phyloP scores from a whole-genome alignment of 805 yeast species.

The Yamadazyma sp. region DNA sequence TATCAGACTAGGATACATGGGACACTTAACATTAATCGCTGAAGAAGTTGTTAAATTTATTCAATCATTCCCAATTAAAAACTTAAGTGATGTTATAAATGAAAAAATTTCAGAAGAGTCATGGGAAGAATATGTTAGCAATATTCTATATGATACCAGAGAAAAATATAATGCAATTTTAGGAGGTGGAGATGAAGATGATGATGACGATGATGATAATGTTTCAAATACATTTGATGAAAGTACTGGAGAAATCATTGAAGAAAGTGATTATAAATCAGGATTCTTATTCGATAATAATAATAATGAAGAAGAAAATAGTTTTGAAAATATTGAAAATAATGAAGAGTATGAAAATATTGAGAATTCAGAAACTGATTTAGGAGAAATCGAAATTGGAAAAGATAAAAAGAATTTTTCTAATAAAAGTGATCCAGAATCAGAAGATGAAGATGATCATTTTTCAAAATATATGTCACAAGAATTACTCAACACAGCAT shows the following conservation, averaged over 20 bases:
- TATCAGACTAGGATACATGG: slow-evolving; percentile 90
- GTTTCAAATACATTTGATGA: slow-evolving; percentile 33
- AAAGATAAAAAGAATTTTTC: slow-evolving; percentile 5
- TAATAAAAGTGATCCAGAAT: slow-evolving; percentile 29
- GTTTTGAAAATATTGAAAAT: slow-evolving; percentile 30
- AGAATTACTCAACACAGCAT: slow-evolving; percentile 57
- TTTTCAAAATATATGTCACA: slow-evolving; percentile 75
- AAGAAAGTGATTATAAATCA: slow-evolving; percentile 26
- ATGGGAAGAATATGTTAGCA: slow-evolving; percentile 83
- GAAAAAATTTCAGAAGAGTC: slow-evolving; percentile 38
- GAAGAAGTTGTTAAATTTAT: slow-evolving; percentile 93
- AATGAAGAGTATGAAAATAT: slow-evolving; percentile 27
- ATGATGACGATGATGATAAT: slow-evolving; percentile 27
- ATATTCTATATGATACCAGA: slow-evolving; percentile 80
- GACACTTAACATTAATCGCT: slow-evolving; percentile 88
- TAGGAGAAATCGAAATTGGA: slow-evolving; percentile 1
- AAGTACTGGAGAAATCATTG: slow-evolving; percentile 37
- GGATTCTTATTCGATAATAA: slow-evolving; percentile 29
- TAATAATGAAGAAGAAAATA: slow-evolving; percentile 27
- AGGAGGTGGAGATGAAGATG: slow-evolving; percentile 70
- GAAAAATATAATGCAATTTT: slow-evolving; percentile 91
- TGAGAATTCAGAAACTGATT: slow-evolving; percentile 18
- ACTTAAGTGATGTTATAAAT: slow-evolving; percentile 37
- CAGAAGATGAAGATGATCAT: slow-evolving; percentile 46
- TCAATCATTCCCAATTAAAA: slow-evolving; percentile 35